A percentile compares a stretch with the other conserved stretches of the same genome.
Evolutionary conservation across 1,284 basidiomycete genomes (phyloP).

Genomic region (Marasmius sp.): DNA sequence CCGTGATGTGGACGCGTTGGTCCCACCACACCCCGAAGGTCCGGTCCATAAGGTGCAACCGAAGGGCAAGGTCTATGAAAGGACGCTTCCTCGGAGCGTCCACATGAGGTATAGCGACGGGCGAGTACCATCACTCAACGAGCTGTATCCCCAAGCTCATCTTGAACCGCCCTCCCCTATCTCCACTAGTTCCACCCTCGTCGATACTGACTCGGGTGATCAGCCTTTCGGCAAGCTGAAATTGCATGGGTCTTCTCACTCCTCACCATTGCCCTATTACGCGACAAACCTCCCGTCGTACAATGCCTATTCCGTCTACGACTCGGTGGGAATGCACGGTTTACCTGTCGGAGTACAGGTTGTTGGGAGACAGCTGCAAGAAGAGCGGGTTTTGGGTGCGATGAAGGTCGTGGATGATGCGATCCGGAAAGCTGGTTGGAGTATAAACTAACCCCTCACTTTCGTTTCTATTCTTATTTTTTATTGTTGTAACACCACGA

Average conservation of each 20-base stretch:
- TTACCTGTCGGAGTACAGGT: slow-evolving; percentile 75
- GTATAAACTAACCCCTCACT: neutral
- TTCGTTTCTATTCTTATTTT: neutral
- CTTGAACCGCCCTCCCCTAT: neutral
- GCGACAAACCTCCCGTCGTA: slow-evolving; percentile 32
- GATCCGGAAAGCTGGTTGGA: slow-evolving; percentile 27
- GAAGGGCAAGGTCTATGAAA: neutral
- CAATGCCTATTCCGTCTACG: slow-evolving; percentile 52
- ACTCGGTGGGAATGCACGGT: slow-evolving; percentile 67
- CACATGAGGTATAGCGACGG: neutral
- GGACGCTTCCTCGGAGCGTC: neutral
- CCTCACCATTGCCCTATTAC: slow-evolving; percentile 27
- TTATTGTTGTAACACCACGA: too few relatives aligned
- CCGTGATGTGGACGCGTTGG: slow-evolving; percentile 5
- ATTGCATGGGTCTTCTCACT: too few relatives aligned
- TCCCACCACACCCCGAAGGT: neutral
- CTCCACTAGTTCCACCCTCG: neutral
- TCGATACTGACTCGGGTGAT: neutral
- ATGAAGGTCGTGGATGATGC: slow-evolving; percentile 52
- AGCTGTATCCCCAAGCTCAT: too few relatives aligned
- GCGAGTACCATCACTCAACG: neutral
- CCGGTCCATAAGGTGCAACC: neutral
- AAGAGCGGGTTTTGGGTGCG: slow-evolving; percentile 64
- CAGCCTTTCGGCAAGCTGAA: neutral
- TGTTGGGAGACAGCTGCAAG: slow-evolving; percentile 61